Conservation (phyloP, 768 basidiomycete genomes). For the Phanerochaete sordida region DNA sequence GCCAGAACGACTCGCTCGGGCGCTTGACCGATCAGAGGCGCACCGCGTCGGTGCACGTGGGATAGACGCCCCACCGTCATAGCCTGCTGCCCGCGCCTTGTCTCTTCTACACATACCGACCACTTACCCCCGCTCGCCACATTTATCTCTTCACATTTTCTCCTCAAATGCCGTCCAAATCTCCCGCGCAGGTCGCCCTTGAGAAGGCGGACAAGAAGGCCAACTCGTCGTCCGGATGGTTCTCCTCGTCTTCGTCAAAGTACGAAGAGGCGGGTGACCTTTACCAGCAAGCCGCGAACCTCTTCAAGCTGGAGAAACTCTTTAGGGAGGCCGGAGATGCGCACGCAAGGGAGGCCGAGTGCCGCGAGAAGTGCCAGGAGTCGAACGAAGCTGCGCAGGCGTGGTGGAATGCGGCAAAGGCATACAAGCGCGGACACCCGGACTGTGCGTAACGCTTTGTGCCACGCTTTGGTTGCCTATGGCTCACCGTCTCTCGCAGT, state of each 20-base stretch:
- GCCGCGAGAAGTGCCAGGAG: conserved; percentile 85
- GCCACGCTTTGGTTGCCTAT: not conserved
- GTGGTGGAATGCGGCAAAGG: conserved; percentile 98
- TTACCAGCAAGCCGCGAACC: conserved; percentile 91
- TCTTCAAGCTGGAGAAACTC: conserved; percentile 87
- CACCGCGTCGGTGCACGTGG: not conserved
- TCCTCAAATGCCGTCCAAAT: conserved; percentile 63
- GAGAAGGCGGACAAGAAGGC: conserved; percentile 95
- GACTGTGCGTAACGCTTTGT: conserved; percentile 56
- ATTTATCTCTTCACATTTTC: not conserved
- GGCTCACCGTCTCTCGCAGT: conserved; percentile 43
- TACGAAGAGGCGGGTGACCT: conserved; percentile 96
- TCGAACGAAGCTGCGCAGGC: conserved; percentile 94
- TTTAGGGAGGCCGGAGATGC: conserved; percentile 92
- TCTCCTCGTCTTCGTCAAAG: conserved; percentile 77
- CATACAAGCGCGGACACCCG: conserved; percentile 85
- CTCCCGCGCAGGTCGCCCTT: conserved; percentile 68
- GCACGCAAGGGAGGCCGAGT: conserved; percentile 92
- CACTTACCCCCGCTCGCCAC: not conserved
- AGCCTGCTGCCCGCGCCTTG: not conserved
- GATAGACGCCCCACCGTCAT: conserved; percentile 5
- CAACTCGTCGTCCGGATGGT: conserved; percentile 81
- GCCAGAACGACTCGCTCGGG: not conserved
- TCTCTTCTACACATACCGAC: not conserved
- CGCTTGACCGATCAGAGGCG: not conserved